These are phyloP conservation scores for Leccinum uliginosum DNA, from an alignment of 768 basidiomycete genomes.

Conservation along the genomic window DNA sequence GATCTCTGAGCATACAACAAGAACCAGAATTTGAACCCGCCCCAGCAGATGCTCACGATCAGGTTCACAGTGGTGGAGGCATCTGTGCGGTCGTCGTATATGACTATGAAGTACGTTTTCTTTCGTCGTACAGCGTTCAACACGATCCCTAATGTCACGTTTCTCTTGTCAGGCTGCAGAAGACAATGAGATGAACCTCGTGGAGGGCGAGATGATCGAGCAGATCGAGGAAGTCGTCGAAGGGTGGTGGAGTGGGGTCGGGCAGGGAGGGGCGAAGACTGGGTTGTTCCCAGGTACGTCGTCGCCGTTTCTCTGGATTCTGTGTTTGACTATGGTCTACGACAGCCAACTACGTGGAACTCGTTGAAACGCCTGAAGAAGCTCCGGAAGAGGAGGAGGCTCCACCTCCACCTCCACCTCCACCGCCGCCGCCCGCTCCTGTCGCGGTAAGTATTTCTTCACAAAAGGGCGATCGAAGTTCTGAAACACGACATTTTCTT, in stretches of 20 bases:
- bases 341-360: constrained; percentile 82
- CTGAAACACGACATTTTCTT: too few relatives aligned
- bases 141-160: background rate
- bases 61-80: constrained; percentile 35
- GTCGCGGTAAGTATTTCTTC: constrained; percentile 33
- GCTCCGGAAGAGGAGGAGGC: constrained; percentile 37
- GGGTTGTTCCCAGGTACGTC: constrained; percentile 82
- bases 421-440: constrained; percentile 41
- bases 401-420: constrained; percentile 56
- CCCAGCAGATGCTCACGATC: constrained; percentile 11
- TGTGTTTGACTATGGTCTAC: background rate
- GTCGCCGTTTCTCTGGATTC: constrained; percentile 9
- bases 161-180: constrained; percentile 54
- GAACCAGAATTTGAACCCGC: constrained; percentile 37
- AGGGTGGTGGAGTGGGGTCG: constrained; percentile 89
- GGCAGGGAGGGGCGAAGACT: constrained; percentile 55
- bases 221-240: constrained; percentile 82
- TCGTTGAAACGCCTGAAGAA: constrained; percentile 49
- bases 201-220: constrained; percentile 78
- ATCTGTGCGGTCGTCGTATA: constrained; percentile 73
- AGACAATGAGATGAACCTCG: constrained; percentile 79
- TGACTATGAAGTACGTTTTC: constrained; percentile 61
- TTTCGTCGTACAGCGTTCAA: background rate
- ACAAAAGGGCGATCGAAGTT: background rate
- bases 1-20: constrained; percentile 27